A percentile compares a stretch with the other conserved stretches of the same genome.
Conservation (phyloP, 1,284 basidiomycete genomes). For the Microbotryomycetes sp. region DNA sequence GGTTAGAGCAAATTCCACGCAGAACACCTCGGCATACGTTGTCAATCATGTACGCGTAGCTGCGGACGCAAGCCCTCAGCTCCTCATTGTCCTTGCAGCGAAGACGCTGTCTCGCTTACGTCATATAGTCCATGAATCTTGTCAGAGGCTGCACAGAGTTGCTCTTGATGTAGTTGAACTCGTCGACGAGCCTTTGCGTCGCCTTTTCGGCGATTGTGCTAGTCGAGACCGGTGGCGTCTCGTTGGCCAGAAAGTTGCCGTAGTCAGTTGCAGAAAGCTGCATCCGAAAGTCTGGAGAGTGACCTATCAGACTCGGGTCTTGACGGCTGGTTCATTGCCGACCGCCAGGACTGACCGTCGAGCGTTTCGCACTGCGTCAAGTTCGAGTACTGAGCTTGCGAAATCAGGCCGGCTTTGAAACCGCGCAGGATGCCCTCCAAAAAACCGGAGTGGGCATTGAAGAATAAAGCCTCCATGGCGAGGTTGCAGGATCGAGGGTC, state of each 20-base stretch:
- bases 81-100: background rate
- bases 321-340: conserved; percentile 9
- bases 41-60: conserved; percentile 99
- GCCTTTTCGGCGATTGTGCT: conserved; percentile 93
- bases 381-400: conserved; percentile 82
- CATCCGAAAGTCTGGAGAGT: conserved; percentile 68
- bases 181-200: conserved; percentile 87
- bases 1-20: background rate
- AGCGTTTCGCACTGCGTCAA: conserved; percentile 95
- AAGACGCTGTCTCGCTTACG: conserved; percentile 47
- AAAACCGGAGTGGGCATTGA: conserved; percentile 76
- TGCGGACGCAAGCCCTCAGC: conserved; percentile 38
- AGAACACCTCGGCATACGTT: conserved; percentile 50
- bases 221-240: conserved; percentile 89
- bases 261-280: conserved; percentile 96
- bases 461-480: conserved; percentile 73
- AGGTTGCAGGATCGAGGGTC: no score
- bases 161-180: conserved; percentile 88
- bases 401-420: conserved; percentile 87
- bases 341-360: conserved; percentile 60
- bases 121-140: conserved; percentile 97
- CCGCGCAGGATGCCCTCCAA: conserved; percentile 90
- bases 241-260: conserved; percentile 95
- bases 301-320: no score
- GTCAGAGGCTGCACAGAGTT: conserved; percentile 86